A percentile compares a stretch with the other conserved stretches of the same genome.
phyloP scores from a whole-genome alignment of 2,329 filamentous ascomycete species.

The Herpotrichia juniperi region DNA sequence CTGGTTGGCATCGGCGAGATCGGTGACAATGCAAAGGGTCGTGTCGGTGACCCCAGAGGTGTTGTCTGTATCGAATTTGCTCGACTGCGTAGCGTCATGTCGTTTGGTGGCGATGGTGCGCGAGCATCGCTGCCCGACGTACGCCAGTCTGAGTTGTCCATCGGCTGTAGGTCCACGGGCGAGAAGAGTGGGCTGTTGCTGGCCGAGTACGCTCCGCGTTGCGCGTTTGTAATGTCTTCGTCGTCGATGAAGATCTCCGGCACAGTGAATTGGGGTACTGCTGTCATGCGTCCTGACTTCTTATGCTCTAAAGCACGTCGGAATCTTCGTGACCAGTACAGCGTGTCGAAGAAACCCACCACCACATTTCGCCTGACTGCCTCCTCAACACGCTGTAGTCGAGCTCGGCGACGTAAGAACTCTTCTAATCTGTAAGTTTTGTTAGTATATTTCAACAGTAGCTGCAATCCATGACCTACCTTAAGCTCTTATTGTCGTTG shows the following conservation, averaged over 20 bases:
- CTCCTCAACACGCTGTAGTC: conserved; percentile 92
- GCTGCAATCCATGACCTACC: conserved; percentile 53
- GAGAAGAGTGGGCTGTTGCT: conserved; percentile 41
- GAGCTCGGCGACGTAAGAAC: conserved; percentile 86
- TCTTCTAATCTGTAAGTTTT: conserved; percentile 75
- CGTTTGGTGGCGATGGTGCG: conserved; percentile 32
- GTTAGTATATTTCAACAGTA: background rate
- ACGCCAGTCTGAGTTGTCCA: conserved; percentile 27
- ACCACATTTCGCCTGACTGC: conserved; percentile 90
- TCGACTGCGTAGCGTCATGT: conserved; percentile 40
- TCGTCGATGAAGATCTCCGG: conserved; percentile 92
- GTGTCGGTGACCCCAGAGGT: conserved; percentile 41
- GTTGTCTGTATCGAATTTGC: conserved; percentile 48
- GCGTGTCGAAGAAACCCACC: conserved; percentile 92
- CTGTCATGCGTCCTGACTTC: conserved; percentile 74
- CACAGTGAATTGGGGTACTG: conserved; percentile 78
- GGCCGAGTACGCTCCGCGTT: conserved; percentile 42
- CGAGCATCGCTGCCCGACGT: conserved; percentile 31
- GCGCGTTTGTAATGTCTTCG: conserved; percentile 60
- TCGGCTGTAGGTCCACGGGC: conserved; percentile 32
- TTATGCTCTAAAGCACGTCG: conserved; percentile 75
- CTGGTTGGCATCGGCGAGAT: conserved; percentile 7
- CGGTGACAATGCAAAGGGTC: conserved; percentile 23
- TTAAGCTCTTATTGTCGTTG: conserved; percentile 93
- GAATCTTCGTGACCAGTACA: conserved; percentile 87